Conservation (phyloP, 2,329 filamentous ascomycete species). For the Xylariaceae sp. region DNA sequence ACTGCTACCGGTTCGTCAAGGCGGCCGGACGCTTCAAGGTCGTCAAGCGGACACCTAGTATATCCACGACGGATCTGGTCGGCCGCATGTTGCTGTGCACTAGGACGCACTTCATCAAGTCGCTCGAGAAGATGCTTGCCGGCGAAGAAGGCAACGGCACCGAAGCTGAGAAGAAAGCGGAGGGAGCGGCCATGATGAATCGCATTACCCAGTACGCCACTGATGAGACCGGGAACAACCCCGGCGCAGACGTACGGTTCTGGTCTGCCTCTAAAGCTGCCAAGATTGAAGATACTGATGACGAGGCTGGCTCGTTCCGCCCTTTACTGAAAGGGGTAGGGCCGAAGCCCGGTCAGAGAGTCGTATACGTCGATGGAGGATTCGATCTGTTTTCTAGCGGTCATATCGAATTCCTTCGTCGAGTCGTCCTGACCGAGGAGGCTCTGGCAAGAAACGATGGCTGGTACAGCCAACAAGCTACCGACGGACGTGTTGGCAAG, state of each 20-base stretch:
- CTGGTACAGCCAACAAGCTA: slow-evolving; percentile 72
- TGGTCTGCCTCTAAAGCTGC: slow-evolving; percentile 65
- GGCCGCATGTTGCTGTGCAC: slow-evolving; percentile 97
- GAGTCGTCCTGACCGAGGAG: slow-evolving; percentile 75
- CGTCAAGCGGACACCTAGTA: slow-evolving; percentile 93
- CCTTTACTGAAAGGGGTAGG: slow-evolving; percentile 71
- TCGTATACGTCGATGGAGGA: slow-evolving; percentile 95
- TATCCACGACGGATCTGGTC: slow-evolving; percentile 97
- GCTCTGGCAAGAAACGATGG: slow-evolving; percentile 66
- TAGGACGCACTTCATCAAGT: slow-evolving; percentile 89
- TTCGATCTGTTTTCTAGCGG: slow-evolving; percentile 97
- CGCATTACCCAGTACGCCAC: slow-evolving; percentile 85
- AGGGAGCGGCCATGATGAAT: slow-evolving; percentile 71
- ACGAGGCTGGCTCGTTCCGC: slow-evolving; percentile 68
- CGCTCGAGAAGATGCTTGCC: slow-evolving; percentile 67
- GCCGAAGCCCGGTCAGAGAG: slow-evolving; percentile 74
- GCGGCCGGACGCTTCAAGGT: slow-evolving; percentile 92
- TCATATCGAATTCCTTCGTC: slow-evolving; percentile 90
- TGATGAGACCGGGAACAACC: slow-evolving; percentile 76
- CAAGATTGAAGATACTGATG: slow-evolving; percentile 47
- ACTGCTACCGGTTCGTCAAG: slow-evolving; percentile 98
- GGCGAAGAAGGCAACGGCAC: slow-evolving; percentile 75
- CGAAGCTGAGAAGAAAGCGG: slow-evolving; percentile 63
- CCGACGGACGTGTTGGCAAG: slow-evolving; percentile 63
- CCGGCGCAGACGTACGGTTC: slow-evolving; percentile 83